Evolutionary conservation across 257 asterid species (phyloP).

Genomic region (Solanum pinnatisectum): DNA sequence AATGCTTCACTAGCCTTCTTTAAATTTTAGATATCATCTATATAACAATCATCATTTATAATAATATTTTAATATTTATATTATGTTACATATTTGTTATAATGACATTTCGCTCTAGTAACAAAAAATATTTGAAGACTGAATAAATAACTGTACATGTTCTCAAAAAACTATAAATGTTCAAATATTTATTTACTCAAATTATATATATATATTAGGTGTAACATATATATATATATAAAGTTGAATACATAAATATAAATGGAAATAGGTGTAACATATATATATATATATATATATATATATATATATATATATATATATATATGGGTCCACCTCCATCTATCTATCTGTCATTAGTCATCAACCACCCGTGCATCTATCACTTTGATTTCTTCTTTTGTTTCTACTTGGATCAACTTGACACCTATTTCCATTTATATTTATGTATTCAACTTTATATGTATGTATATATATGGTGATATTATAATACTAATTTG

Average conservation of each 20-base stretch:
- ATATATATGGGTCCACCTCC: conserved; percentile 2
- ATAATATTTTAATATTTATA: neutral
- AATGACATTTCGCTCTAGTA: neutral
- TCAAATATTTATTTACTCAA: too few species aligned
- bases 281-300: too few species aligned
- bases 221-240: too few species aligned
- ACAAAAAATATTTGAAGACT: neutral
- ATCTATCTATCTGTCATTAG: neutral
- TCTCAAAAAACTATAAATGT: too few species aligned
- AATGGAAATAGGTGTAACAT: too few species aligned
- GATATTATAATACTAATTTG: neutral
- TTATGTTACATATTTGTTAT: neutral
- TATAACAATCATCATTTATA: neutral
- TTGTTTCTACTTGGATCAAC: neutral
- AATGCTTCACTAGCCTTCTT: neutral
- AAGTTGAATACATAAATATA: too few species aligned
- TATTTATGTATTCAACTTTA: neutral
- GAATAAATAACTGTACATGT: too few species aligned
- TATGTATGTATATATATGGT: too few species aligned
- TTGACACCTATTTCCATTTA: neutral
- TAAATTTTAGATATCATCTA: neutral
- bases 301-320: too few species aligned
- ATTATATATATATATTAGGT: too few species aligned
- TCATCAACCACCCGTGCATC: conserved; percentile 3
- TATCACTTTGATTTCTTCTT: neutral